Percentiles rank a stretch among this genome's conserved stretches.
Evolutionary conservation across 768 basidiomycete genomes (phyloP).

Genomic region (Boletus sp.): DNA sequence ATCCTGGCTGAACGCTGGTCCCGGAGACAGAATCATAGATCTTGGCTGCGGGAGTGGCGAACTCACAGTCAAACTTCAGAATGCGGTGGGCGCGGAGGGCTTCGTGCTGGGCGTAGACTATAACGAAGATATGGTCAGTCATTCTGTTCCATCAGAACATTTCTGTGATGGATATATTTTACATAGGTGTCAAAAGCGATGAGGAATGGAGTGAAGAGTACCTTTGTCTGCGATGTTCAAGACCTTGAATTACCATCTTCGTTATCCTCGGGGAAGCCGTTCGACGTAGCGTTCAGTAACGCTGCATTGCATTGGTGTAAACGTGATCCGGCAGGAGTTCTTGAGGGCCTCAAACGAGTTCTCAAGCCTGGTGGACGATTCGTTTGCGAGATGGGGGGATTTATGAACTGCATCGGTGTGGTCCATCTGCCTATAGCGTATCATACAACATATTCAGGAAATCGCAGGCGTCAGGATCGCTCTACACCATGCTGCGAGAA

Average conservation of each 20-base stretch:
- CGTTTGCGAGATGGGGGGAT: constrained; percentile 76
- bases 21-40: constrained; percentile 72
- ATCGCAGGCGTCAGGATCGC: constrained; percentile 57
- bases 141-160: not conserved
- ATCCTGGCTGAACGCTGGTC: constrained; percentile 55
- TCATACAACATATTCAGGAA: not conserved
- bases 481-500: constrained; percentile 51
- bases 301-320: constrained; percentile 89
- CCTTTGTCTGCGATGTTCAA: constrained; percentile 57
- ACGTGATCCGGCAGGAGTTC: constrained; percentile 61
- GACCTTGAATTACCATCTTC: constrained; percentile 36
- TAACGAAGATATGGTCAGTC: constrained; percentile 68
- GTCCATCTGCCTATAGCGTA: not conserved
- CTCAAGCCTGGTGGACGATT: constrained; percentile 72
- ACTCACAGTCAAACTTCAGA: constrained; percentile 57
- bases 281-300: constrained; percentile 79
- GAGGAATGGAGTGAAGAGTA: constrained; percentile 43
- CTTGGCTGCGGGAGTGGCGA: constrained; percentile 86
- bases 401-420: constrained; percentile 67
- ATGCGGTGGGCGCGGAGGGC: constrained; percentile 51
- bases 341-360: constrained; percentile 55
- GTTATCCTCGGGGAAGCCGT: constrained; percentile 37
- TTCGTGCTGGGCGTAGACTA: constrained; percentile 67
- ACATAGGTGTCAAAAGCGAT: constrained; percentile 54
- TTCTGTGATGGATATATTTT: not conserved